Evolutionary conservation across 306 rosid species (phyloP).

Genomic region (Datisca glomerata): DNA sequence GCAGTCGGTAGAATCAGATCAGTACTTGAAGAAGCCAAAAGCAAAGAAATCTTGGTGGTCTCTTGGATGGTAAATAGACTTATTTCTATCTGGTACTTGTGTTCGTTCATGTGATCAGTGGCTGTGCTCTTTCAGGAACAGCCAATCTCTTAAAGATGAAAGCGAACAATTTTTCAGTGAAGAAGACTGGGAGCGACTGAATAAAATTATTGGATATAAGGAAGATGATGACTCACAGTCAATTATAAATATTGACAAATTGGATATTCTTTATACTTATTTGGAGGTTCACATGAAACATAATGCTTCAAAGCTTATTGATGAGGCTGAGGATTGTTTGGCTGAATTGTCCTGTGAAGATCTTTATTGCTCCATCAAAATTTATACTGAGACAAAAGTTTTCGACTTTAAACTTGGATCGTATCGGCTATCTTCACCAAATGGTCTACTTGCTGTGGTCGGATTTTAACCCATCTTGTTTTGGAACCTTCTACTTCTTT

Average conservation of each 20-base stretch:
- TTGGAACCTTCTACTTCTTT: no score
- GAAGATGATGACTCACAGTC: slow-evolving; percentile 56
- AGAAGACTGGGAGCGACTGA: slow-evolving; percentile 84
- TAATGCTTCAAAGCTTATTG: slow-evolving; percentile 85
- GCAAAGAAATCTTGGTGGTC: slow-evolving; percentile 78
- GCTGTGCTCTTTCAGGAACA: slow-evolving; percentile 36
- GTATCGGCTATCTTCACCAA: slow-evolving; percentile 74
- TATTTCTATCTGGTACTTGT: neutral
- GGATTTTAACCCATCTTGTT: slow-evolving; percentile 10
- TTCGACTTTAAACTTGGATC: slow-evolving; percentile 80
- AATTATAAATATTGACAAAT: slow-evolving; percentile 29
- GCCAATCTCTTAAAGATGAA: slow-evolving; percentile 52
- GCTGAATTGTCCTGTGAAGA: slow-evolving; percentile 92
- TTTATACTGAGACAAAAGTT: slow-evolving; percentile 81
- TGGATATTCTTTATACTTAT: slow-evolving; percentile 65
- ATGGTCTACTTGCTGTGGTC: slow-evolving; percentile 92
- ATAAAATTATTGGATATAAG: slow-evolving; percentile 87
- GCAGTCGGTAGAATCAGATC: slow-evolving; percentile 45
- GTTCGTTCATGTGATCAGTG: neutral
- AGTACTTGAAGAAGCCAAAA: slow-evolving; percentile 37
- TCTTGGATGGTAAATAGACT: slow-evolving; percentile 54
- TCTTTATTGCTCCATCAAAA: slow-evolving; percentile 65
- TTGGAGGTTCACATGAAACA: slow-evolving; percentile 74
- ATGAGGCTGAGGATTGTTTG: slow-evolving; percentile 54
- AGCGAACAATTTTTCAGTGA: slow-evolving; percentile 64